phyloP scores from a whole-genome alignment of 73 alveolate genomes.

The Halteria grandinella region DNA sequence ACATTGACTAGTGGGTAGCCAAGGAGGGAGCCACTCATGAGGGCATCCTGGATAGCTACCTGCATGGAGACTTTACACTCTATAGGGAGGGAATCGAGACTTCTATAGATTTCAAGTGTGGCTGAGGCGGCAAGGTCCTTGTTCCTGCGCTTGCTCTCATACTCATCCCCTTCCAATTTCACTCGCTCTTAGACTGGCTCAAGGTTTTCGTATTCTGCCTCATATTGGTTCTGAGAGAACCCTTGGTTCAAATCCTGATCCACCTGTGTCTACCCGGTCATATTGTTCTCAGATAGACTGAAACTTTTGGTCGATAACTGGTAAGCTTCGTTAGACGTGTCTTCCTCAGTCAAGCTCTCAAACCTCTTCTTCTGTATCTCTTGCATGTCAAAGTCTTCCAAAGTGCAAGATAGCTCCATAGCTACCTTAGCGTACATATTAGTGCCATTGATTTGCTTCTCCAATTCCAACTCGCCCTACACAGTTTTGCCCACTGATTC shows the following conservation, averaged over 20 bases:
- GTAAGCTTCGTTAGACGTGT: background rate
- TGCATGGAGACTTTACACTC: constrained; percentile 22
- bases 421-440: constrained; percentile 48
- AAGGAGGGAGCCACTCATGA: constrained; percentile 57
- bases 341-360: background rate
- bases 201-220: constrained; percentile 6
- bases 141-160: constrained; percentile 26
- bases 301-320: background rate
- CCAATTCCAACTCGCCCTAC: constrained; percentile 28
- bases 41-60: constrained; percentile 52
- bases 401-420: constrained; percentile 26
- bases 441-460: constrained; percentile 51
- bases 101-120: constrained; percentile 19
- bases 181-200: constrained; percentile 30
- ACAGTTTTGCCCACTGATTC: constrained; percentile 61
- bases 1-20: constrained; percentile 77
- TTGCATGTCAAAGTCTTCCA: constrained; percentile 24
- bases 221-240: background rate
- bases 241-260: no score
- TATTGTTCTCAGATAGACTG: no score
- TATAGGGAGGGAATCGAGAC: constrained; percentile 38
- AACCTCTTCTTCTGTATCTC: constrained; percentile 40
- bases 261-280: no score
- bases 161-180: constrained; percentile 50
- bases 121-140: constrained; percentile 2